Evolutionary conservation across 768 basidiomycete species (phyloP).

Genomic region (Podaxis rugospora): DNA sequence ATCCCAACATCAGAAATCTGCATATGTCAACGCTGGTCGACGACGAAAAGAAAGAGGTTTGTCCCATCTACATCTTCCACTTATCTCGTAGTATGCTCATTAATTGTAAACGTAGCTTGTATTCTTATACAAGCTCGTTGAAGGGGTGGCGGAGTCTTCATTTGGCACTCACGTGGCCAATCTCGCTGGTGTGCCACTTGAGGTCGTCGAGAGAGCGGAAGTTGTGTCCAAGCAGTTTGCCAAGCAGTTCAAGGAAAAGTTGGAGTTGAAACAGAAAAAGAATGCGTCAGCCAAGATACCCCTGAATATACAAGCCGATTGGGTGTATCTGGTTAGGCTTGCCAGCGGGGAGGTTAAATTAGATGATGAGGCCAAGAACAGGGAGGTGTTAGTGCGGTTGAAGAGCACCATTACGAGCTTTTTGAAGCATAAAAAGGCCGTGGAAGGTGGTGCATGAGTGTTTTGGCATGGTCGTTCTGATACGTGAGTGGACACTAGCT

Average conservation of each 20-base stretch:
- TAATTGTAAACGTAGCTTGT: constrained; percentile 51
- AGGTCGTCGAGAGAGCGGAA: constrained; percentile 87
- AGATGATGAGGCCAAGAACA: constrained; percentile 46
- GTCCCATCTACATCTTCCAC: constrained; percentile 13
- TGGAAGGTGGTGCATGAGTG: background rate
- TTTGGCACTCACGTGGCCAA: constrained; percentile 95
- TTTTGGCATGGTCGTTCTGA: background rate
- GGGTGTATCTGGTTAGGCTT: constrained; percentile 69
- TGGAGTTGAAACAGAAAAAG: constrained; percentile 59
- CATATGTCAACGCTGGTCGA: constrained; percentile 95
- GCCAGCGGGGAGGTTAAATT: constrained; percentile 49
- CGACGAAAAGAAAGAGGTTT: constrained; percentile 83
- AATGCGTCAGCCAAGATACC: constrained; percentile 59
- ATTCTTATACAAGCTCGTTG: constrained; percentile 92
- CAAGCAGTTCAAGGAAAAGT: constrained; percentile 76
- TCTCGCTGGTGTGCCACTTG: constrained; percentile 84
- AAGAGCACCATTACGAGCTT: constrained; percentile 27
- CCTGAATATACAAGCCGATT: constrained; percentile 84
- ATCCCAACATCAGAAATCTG: constrained; percentile 91
- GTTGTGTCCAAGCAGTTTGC: constrained; percentile 84
- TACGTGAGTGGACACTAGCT: background rate
- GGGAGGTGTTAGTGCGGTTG: constrained; percentile 50
- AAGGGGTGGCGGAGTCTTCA: constrained; percentile 81
- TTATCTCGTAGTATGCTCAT: background rate
- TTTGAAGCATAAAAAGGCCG: constrained; percentile 1